These are phyloP conservation scores for Clathrus columnatus DNA, from an alignment of 768 basidiomycete species.

Conservation along the genomic window DNA sequence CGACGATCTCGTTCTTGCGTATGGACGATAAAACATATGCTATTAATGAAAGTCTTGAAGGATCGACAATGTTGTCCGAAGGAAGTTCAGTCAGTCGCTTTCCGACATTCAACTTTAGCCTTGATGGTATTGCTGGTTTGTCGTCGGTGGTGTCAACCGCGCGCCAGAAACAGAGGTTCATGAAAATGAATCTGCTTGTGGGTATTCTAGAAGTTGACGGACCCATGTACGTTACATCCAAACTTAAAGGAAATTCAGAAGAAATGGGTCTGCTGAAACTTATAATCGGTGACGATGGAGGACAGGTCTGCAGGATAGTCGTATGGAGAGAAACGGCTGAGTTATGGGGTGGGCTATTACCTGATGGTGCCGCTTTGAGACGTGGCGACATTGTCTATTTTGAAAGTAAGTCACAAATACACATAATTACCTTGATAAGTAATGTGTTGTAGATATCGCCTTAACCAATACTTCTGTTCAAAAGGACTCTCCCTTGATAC, in stretches of 20 bases:
- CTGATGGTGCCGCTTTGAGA: constrained; percentile 37
- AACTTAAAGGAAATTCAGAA: constrained; percentile 62
- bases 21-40: neutral
- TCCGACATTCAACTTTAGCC: constrained; percentile 64
- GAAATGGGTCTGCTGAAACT: constrained; percentile 61
- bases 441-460: constrained; percentile 12
- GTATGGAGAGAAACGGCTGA: constrained; percentile 77
- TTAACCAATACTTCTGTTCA: neutral
- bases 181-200: constrained; percentile 51
- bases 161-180: constrained; percentile 25
- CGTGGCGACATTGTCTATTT: constrained; percentile 66
- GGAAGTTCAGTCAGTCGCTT: constrained; percentile 66
- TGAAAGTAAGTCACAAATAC: constrained; percentile 42
- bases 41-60: neutral
- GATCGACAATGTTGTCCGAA: constrained; percentile 32
- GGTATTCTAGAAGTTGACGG: constrained; percentile 72
- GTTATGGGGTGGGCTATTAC: constrained; percentile 48
- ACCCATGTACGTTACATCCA: constrained; percentile 57
- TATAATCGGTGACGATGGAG: constrained; percentile 66
- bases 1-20: neutral
- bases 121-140: constrained; percentile 50
- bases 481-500: constrained; percentile 26
- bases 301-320: constrained; percentile 58
- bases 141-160: constrained; percentile 26
- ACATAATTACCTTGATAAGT: constrained; percentile 1